A percentile compares a stretch with the other conserved stretches of the same genome.
phyloP scores from a whole-genome alignment of 1,284 basidiomycete species.

The Irpex lacteus region DNA sequence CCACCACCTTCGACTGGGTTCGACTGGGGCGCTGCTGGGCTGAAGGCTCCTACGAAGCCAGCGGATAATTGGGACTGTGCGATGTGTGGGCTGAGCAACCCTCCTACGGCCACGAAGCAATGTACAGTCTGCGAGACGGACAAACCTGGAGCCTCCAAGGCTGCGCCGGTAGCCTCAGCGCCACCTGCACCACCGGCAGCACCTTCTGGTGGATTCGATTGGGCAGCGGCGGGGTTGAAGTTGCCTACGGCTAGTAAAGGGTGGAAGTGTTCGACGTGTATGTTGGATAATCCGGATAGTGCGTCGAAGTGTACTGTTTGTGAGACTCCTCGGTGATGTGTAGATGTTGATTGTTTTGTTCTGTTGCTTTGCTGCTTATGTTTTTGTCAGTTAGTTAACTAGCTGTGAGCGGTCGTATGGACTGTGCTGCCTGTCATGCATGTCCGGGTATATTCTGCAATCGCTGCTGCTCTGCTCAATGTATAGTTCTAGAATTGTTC shows the following conservation, averaged over 20 bases:
- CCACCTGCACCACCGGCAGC: neutral
- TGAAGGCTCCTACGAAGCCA: conserved; percentile 36
- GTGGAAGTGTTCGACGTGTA: conserved; percentile 27
- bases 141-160: conserved; percentile 20
- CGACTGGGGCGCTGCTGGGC: conserved; percentile 52
- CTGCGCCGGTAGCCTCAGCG: neutral
- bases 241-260: conserved; percentile 17
- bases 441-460: too few species aligned
- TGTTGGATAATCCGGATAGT: conserved; percentile 20
- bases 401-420: too few species aligned
- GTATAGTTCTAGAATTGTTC: too few species aligned
- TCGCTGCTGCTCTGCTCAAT: too few species aligned
- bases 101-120: conserved; percentile 37
- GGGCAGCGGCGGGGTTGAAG: conserved; percentile 28
- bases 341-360: too few species aligned
- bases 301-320: conserved; percentile 21
- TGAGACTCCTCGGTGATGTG: neutral
- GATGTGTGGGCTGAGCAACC: conserved; percentile 39
- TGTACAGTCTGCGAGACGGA: conserved; percentile 41
- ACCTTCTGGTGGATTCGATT: conserved; percentile 20
- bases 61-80: conserved; percentile 39
- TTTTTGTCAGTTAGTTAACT: too few species aligned
- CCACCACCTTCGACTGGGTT: conserved; percentile 29
- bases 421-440: too few species aligned
- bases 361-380: too few species aligned